phyloP scores from a whole-genome alignment of 2,329 filamentous ascomycete genomes.

The Aschersonia sp. region DNA sequence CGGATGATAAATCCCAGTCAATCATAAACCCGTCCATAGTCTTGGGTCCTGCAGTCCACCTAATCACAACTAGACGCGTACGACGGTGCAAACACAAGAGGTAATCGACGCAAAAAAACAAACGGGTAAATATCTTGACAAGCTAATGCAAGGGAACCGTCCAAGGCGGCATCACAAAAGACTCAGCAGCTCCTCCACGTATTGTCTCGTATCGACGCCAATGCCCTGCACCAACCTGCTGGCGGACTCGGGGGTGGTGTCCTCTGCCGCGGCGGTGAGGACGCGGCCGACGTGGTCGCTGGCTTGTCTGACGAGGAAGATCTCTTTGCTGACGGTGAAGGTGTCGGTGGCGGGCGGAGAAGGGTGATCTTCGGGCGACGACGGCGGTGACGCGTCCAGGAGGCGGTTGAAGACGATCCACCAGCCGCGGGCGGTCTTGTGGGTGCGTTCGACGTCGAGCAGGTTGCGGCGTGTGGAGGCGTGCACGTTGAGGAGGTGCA shows the following conservation, averaged over 20 bases:
- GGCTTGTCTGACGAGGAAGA: slow-evolving; percentile 44
- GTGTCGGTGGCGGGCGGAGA: too few relatives aligned
- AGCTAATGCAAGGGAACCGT: too few relatives aligned
- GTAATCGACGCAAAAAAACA: too few relatives aligned
- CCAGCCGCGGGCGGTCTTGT: slow-evolving; percentile 53
- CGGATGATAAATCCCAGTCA: too few relatives aligned
- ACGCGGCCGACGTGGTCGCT: slow-evolving; percentile 36
- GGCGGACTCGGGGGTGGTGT: slow-evolving; percentile 38
- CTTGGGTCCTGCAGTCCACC: too few relatives aligned
- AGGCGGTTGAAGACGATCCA: slow-evolving; percentile 50
- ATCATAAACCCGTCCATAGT: too few relatives aligned
- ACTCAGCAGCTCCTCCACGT: slow-evolving; percentile 55
- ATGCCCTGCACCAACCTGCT: slow-evolving; percentile 56
- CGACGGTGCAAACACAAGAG: too few relatives aligned
- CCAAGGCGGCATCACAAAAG: background rate
- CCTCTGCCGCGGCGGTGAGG: slow-evolving; percentile 20
- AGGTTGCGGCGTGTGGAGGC: slow-evolving; percentile 23
- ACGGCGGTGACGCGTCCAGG: slow-evolving; percentile 1
- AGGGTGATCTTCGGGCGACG: background rate
- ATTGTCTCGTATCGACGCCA: slow-evolving; percentile 61
- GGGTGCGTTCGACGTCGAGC: slow-evolving; percentile 43
- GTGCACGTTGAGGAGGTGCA: slow-evolving; percentile 46
- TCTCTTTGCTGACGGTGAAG: slow-evolving; percentile 34
- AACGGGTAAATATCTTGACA: too few relatives aligned
- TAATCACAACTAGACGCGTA: too few relatives aligned